Percentiles rank a stretch among this genome's conserved stretches.
Conservation (phyloP, 768 basidiomycete genomes). For the Boletus fagicola region DNA sequence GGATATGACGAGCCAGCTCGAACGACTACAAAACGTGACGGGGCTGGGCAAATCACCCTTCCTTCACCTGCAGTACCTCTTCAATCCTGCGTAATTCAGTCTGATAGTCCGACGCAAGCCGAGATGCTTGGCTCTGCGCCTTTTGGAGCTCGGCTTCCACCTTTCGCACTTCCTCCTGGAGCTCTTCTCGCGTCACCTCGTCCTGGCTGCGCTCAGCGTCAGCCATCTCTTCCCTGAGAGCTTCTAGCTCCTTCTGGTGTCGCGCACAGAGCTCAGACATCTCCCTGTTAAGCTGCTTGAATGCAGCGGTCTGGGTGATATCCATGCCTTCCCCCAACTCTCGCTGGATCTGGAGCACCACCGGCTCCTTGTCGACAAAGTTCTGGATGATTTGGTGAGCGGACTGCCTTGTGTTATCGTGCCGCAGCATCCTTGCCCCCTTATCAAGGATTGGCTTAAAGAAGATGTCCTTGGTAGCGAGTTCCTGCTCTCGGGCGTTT, state of each 20-base stretch:
- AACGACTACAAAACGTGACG: slow-evolving; percentile 25
- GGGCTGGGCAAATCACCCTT: slow-evolving; percentile 17
- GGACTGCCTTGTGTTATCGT: slow-evolving; percentile 42
- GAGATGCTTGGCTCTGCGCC: slow-evolving; percentile 30
- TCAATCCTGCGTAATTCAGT: slow-evolving; percentile 35
- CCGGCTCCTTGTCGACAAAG: slow-evolving; percentile 41
- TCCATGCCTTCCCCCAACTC: slow-evolving; percentile 49
- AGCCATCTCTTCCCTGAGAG: slow-evolving; percentile 46
- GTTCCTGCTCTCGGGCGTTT: slow-evolving; percentile 44
- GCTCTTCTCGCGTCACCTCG: slow-evolving; percentile 46
- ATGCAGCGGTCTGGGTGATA: slow-evolving; percentile 55
- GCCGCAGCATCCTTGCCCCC: slow-evolving; percentile 43
- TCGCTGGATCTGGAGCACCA: slow-evolving; percentile 50
- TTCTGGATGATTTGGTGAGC: slow-evolving; percentile 45
- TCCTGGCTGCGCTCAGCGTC: slow-evolving; percentile 45
- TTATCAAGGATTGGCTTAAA: slow-evolving; percentile 51
- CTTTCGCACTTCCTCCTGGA: slow-evolving; percentile 39
- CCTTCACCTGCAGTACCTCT: slow-evolving; percentile 32
- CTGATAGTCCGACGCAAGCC: slow-evolving; percentile 35
- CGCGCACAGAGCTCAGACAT: slow-evolving; percentile 45
- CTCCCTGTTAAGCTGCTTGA: slow-evolving; percentile 49
- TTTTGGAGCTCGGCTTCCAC: slow-evolving; percentile 31
- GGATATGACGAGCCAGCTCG: slow-evolving; percentile 24
- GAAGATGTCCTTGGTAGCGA: slow-evolving; percentile 40
- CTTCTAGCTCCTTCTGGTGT: slow-evolving; percentile 46